These are phyloP conservation scores for Mediolabrus comicus DNA, from an alignment of 108 stramenopile genomes.

Conservation along the genomic window DNA sequence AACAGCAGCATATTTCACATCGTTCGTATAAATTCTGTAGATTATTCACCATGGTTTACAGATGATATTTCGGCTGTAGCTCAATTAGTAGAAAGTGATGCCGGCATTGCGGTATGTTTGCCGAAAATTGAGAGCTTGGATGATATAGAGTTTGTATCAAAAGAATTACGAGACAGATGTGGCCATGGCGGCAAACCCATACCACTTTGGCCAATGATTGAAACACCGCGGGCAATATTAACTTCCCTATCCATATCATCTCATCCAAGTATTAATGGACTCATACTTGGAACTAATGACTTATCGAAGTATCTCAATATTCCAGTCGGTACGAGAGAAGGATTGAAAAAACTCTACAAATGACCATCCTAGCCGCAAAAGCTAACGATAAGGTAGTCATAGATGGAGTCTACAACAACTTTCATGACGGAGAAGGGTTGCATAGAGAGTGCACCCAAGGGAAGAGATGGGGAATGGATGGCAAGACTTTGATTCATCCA, in stretches of 20 bases:
- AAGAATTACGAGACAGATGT: background rate
- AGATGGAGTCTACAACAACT: conserved; percentile 22
- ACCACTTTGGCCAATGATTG: conserved; percentile 26
- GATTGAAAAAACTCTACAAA: conserved; percentile 4
- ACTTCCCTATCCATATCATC: conserved; percentile 4
- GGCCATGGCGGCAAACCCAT: background rate
- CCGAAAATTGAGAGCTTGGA: conserved; percentile 12
- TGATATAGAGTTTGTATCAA: background rate
- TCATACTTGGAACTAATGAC: conserved; percentile 11
- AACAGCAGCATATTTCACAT: background rate
- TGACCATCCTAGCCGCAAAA: conserved; percentile 8
- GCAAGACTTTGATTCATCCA: conserved; percentile 26
- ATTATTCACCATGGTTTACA: conserved; percentile 11
- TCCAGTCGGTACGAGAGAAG: background rate
- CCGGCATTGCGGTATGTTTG: conserved; percentile 1
- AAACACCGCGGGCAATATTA: conserved; percentile 15
- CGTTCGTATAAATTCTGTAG: conserved; percentile 6
- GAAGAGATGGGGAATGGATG: conserved; percentile 25
- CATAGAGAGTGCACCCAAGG: conserved; percentile 10
- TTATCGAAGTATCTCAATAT: conserved; percentile 2
- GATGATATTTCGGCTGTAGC: background rate
- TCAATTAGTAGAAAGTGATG: background rate
- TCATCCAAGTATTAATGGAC: conserved; percentile 16
- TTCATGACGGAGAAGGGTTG: conserved; percentile 4
- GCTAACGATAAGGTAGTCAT: conserved; percentile 13